Percentiles rank a stretch among this genome's conserved stretches.
Evolutionary conservation across 306 rosid genomes (phyloP).

Genomic region (Cucurbita pepo): DNA sequence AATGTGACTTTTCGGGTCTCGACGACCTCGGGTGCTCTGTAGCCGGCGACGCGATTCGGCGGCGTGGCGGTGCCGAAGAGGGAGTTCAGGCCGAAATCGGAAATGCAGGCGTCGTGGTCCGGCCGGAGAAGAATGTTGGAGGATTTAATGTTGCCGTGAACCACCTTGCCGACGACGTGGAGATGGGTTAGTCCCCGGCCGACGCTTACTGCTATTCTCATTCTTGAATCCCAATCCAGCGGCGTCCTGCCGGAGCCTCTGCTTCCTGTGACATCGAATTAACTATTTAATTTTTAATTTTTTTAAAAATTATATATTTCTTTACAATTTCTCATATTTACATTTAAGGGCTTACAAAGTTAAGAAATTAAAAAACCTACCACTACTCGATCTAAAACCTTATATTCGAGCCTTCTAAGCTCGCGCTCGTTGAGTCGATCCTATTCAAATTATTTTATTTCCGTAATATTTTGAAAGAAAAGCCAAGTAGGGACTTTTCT

Average conservation of each 20-base stretch:
- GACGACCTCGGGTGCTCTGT: slow-evolving; percentile 67
- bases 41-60: slow-evolving; percentile 68
- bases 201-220: slow-evolving; percentile 52
- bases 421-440: no score
- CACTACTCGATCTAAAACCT: no score
- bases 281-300: no score
- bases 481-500: neutral
- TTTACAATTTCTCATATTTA: no score
- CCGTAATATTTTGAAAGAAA: neutral
- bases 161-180: slow-evolving; percentile 62
- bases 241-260: slow-evolving; percentile 92
- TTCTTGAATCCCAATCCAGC: slow-evolving; percentile 75
- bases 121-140: slow-evolving; percentile 73
- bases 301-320: no score
- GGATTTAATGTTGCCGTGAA: slow-evolving; percentile 84
- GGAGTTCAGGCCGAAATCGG: slow-evolving; percentile 70
- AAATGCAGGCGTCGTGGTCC: slow-evolving; percentile 46
- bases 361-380: no score
- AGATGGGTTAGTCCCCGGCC: slow-evolving; percentile 65
- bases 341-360: no score
- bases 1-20: slow-evolving; percentile 70
- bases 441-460: neutral
- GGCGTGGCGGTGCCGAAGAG: slow-evolving; percentile 50
- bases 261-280: slow-evolving; percentile 40
- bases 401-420: no score